Conservation (phyloP, 441 rosid species). For the Hura crepitans region DNA sequence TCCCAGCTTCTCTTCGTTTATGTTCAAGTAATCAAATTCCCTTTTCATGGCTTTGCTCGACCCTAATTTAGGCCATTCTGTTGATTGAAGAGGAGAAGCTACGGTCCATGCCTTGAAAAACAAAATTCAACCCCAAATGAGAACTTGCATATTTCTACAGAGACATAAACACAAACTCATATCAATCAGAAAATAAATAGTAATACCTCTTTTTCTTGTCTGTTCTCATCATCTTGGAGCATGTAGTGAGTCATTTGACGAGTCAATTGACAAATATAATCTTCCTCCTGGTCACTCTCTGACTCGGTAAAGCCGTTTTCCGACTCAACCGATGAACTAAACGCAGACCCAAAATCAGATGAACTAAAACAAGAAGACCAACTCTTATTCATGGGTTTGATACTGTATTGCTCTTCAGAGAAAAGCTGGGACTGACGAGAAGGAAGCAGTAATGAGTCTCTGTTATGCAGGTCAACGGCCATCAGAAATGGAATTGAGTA, state of each 20-base stretch:
- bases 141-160: not conserved
- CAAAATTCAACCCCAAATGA: slow-evolving; percentile 4
- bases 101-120: slow-evolving; percentile 32
- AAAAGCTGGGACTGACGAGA: slow-evolving; percentile 14
- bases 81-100: slow-evolving; percentile 47
- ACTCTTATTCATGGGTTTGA: slow-evolving; percentile 1
- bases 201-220: slow-evolving; percentile 34
- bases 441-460: slow-evolving; percentile 29
- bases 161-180: not conserved
- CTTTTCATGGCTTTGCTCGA: slow-evolving; percentile 24
- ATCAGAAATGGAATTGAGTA: slow-evolving; percentile 28
- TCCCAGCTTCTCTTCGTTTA: slow-evolving; percentile 17
- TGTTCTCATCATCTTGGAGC: slow-evolving; percentile 63
- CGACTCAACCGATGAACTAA: slow-evolving; percentile 31
- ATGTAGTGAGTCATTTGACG: slow-evolving; percentile 78
- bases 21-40: slow-evolving; percentile 33
- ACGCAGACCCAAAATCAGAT: slow-evolving; percentile 31
- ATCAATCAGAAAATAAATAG: not conserved
- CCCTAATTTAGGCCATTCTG: slow-evolving; percentile 43
- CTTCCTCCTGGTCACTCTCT: slow-evolving; percentile 48
- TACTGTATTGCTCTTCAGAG: not conserved
- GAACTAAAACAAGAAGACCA: slow-evolving; percentile 21
- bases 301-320: slow-evolving; percentile 31
- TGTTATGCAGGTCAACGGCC: slow-evolving; percentile 40
- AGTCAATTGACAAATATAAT: slow-evolving; percentile 55